Evolutionary conservation across 208 protist genomes (phyloP).

Genomic region (Trypanosomatidae sp.): DNA sequence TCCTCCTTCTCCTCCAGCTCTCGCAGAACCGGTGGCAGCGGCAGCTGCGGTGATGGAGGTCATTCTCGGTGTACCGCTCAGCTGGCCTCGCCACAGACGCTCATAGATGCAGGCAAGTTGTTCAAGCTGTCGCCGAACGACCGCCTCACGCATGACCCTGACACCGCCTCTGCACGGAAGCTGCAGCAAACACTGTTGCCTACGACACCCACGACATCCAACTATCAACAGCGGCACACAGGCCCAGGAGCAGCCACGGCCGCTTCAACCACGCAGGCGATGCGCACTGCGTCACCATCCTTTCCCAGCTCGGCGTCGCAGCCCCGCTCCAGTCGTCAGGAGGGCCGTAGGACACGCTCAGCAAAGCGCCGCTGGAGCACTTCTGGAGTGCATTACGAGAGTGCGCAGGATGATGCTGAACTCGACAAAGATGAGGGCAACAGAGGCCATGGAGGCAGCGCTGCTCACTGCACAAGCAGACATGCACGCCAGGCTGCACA

Average conservation of each 20-base stretch:
- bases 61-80: neutral
- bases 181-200: neutral
- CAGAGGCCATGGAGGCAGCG: neutral
- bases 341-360: no score
- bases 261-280: neutral
- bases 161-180: neutral
- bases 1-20: neutral
- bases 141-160: neutral
- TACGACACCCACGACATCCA: neutral
- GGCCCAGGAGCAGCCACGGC: no score
- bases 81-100: neutral
- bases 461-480: neutral
- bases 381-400: neutral
- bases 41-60: neutral
- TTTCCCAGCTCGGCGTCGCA: neutral
- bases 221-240: neutral
- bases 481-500: neutral
- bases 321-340: no score
- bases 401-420: neutral
- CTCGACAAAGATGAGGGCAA: neutral
- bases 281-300: neutral
- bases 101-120: slow-evolving; percentile 5
- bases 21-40: neutral
- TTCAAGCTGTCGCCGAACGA: slow-evolving; percentile 13
- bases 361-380: neutral